Percentiles rank a stretch among this genome's conserved stretches.
Evolutionary conservation across 306 rosid genomes (phyloP).

Genomic region (Cicer arietinum): DNA sequence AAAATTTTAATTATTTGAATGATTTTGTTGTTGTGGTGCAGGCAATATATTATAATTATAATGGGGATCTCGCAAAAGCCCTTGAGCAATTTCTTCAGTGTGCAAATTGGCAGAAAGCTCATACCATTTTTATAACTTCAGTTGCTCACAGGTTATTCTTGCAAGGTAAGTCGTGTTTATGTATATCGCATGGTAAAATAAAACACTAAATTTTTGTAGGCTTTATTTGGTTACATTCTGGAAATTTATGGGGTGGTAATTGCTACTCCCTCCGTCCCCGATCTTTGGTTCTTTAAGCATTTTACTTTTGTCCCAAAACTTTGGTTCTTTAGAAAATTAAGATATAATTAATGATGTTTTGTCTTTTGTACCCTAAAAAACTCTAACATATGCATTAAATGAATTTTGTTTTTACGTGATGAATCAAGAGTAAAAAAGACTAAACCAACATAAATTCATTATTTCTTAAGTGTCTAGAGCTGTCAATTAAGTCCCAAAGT

Average conservation of each 20-base stretch:
- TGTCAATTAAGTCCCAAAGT: too few relatives aligned
- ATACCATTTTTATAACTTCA: conserved; percentile 71
- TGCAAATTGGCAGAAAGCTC: conserved; percentile 94
- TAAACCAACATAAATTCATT: too few relatives aligned
- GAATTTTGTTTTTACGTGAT: too few relatives aligned
- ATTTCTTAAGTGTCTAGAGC: too few relatives aligned
- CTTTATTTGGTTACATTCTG: conserved; percentile 5
- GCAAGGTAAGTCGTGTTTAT: conserved; percentile 59
- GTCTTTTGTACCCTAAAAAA: too few relatives aligned
- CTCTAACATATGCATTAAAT: too few relatives aligned
- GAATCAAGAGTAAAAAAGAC: too few relatives aligned
- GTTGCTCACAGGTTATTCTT: conserved; percentile 81
- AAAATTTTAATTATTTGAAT: conserved; percentile 45
- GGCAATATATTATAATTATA: conserved; percentile 82
- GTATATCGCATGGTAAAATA: conserved; percentile 37
- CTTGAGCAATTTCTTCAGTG: conserved; percentile 86
- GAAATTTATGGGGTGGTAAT: neutral
- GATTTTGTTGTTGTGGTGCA: conserved; percentile 53
- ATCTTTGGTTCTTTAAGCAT: too few relatives aligned
- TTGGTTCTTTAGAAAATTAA: too few relatives aligned
- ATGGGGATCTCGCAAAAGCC: conserved; percentile 72
- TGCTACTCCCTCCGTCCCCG: too few relatives aligned
- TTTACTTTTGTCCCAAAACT: too few relatives aligned
- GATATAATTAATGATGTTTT: too few relatives aligned
- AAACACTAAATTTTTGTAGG: conserved; percentile 1